A percentile compares a stretch with the other conserved stretches of the same genome.
Evolutionary conservation across 176 grass and related monocot genomes (phyloP).

Genomic region (Rhynchospora breviuscula): DNA sequence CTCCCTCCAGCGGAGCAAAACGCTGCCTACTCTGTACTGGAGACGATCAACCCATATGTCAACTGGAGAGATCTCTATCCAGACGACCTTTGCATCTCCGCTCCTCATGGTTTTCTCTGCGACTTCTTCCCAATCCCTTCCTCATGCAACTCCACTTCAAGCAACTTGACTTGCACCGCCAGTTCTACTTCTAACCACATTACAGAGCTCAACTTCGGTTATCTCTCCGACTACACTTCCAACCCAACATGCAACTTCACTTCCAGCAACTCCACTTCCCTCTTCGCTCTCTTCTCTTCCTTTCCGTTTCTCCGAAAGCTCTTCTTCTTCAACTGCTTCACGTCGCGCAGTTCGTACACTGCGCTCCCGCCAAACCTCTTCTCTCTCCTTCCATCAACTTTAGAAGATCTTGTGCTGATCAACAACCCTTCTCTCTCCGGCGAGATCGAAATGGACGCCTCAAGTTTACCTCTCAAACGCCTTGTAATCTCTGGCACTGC

Average conservation of each 20-base stretch:
- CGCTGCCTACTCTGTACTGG: slow-evolving; percentile 31
- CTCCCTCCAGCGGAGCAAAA: slow-evolving; percentile 33
- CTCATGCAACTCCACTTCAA: not conserved
- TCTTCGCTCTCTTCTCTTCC: slow-evolving; percentile 21
- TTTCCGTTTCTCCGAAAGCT: slow-evolving; percentile 40
- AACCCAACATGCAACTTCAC: slow-evolving; percentile 33
- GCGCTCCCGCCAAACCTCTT: slow-evolving; percentile 7
- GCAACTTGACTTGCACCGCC: not conserved
- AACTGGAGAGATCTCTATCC: slow-evolving; percentile 38
- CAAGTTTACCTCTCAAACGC: slow-evolving; percentile 21
- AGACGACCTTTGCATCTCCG: slow-evolving; percentile 52
- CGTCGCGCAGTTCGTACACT: not conserved
- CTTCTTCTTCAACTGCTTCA: slow-evolving; percentile 45
- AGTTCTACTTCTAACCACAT: not conserved
- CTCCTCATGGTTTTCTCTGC: slow-evolving; percentile 46
- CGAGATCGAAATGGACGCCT: slow-evolving; percentile 8
- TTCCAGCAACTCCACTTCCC: slow-evolving; percentile 20
- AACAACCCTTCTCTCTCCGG: slow-evolving; percentile 43
- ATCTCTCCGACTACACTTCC: slow-evolving; percentile 37
- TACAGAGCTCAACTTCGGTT: slow-evolving; percentile 40
- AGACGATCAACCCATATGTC: slow-evolving; percentile 29
- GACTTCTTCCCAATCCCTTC: slow-evolving; percentile 29
- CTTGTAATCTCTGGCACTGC: slow-evolving; percentile 31
- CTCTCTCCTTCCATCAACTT: slow-evolving; percentile 30
- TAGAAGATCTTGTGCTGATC: slow-evolving; percentile 45